Percentiles rank a stretch among this genome's conserved stretches.
Evolutionary conservation across 345 rosid genomes (phyloP).

Genomic region (Garcia nutans): DNA sequence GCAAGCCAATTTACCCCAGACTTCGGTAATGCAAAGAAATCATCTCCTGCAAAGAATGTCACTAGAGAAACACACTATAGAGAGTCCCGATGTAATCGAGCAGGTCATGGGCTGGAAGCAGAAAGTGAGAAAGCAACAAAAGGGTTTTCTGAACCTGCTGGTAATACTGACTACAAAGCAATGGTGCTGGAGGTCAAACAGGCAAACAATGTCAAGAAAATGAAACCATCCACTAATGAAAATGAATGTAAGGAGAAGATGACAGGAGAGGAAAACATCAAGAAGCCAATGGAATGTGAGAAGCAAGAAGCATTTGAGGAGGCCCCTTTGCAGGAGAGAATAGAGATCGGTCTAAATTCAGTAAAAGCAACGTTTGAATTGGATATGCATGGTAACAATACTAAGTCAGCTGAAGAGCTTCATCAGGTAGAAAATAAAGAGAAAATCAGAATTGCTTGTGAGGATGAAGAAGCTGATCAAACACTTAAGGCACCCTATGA

Average conservation of each 20-base stretch:
- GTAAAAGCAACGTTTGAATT: conserved; percentile 29
- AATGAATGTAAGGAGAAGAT: conserved; percentile 29
- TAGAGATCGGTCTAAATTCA: conserved; percentile 35
- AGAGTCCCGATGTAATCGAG: conserved; percentile 23
- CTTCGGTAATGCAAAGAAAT: conserved; percentile 21
- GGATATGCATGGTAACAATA: conserved; percentile 21
- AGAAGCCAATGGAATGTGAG: conserved; percentile 36
- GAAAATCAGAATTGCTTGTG: conserved; percentile 24
- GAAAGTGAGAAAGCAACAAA: conserved; percentile 33
- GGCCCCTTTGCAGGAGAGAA: conserved; percentile 30
- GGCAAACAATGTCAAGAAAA: conserved; percentile 38
- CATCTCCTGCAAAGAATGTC: conserved; percentile 21
- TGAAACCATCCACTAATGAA: conserved; percentile 24
- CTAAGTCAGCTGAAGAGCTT: conserved; percentile 30
- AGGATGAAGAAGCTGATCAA: conserved; percentile 25
- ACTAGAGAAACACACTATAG: conserved; percentile 24
- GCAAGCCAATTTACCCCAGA: conserved; percentile 24
- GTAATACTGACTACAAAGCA: neutral
- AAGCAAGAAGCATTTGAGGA: conserved; percentile 36
- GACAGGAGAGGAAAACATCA: conserved; percentile 20
- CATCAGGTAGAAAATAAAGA: conserved; percentile 37
- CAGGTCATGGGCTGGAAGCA: conserved; percentile 34
- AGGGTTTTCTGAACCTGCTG: conserved; percentile 17
- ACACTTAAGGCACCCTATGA: conserved; percentile 14
- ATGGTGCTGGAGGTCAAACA: conserved; percentile 23